These are phyloP conservation scores for Cadophora malorum DNA, from an alignment of 2,329 filamentous ascomycete genomes.

Conservation along the genomic window DNA sequence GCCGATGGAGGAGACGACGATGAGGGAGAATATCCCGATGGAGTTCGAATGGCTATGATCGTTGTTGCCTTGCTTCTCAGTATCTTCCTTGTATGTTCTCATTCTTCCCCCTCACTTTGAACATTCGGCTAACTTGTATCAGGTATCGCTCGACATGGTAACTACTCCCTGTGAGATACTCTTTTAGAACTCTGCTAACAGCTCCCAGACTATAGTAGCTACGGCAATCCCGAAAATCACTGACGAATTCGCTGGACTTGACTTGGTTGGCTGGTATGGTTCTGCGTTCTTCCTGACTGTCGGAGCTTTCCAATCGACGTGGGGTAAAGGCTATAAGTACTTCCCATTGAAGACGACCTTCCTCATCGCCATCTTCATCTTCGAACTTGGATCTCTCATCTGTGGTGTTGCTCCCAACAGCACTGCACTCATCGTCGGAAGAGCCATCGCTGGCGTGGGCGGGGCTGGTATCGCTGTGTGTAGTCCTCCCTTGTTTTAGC, in stretches of 20 bases:
- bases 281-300: constrained; percentile 59
- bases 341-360: constrained; percentile 46
- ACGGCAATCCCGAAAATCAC: constrained; percentile 64
- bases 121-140: constrained; percentile 16
- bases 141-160: constrained; percentile 47
- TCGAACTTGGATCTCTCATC: constrained; percentile 48
- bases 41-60: constrained; percentile 47
- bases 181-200: too few relatives aligned
- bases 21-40: constrained; percentile 41
- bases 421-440: constrained; percentile 47
- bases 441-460: constrained; percentile 46
- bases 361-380: constrained; percentile 45
- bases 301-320: constrained; percentile 46
- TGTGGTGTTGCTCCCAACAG: constrained; percentile 48
- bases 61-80: constrained; percentile 54
- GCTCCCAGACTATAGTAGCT: constrained; percentile 55
- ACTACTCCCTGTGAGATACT: too few relatives aligned
- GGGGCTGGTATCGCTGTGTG: constrained; percentile 46
- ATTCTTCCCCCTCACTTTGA: background rate
- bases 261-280: constrained; percentile 63
- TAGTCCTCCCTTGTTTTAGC: too few relatives aligned
- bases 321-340: constrained; percentile 46
- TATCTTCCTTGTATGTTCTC: constrained; percentile 52
- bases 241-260: constrained; percentile 55
- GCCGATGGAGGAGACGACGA: constrained; percentile 23